These are phyloP conservation scores for Clonostachys rhizophaga DNA, from an alignment of 2,329 filamentous ascomycete species.

Conservation along the genomic window DNA sequence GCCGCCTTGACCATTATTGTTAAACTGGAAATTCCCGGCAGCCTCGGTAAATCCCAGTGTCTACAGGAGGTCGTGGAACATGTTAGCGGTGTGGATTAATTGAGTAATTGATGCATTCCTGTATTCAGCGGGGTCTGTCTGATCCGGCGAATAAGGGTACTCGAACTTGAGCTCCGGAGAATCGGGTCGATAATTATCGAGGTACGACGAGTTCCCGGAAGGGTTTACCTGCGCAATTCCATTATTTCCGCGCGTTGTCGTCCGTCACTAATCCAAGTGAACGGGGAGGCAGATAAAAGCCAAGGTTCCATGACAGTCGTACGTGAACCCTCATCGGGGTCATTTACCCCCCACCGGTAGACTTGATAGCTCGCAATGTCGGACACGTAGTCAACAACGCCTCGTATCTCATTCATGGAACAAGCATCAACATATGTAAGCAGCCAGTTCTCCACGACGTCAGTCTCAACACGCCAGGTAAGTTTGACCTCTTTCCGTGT, in stretches of 20 bases:
- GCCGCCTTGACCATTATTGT: slow-evolving; percentile 51
- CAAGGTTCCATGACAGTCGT: slow-evolving; percentile 41
- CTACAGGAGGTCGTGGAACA: slow-evolving; percentile 55
- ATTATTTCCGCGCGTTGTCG: slow-evolving; percentile 54
- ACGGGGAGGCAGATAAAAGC: slow-evolving; percentile 37
- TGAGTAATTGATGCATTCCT: slow-evolving; percentile 51
- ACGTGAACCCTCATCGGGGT: slow-evolving; percentile 44
- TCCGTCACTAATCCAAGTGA: slow-evolving; percentile 51
- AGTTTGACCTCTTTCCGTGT: slow-evolving; percentile 36
- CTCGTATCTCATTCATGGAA: slow-evolving; percentile 39
- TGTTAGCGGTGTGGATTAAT: slow-evolving; percentile 57
- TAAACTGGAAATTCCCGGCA: slow-evolving; percentile 55
- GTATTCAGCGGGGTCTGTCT: slow-evolving; percentile 32
- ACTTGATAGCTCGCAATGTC: slow-evolving; percentile 48
- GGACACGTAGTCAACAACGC: slow-evolving; percentile 52
- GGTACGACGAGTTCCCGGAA: slow-evolving; percentile 23
- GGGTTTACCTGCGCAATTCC: slow-evolving; percentile 45
- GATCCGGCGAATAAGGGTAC: slow-evolving; percentile 31
- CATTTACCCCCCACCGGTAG: slow-evolving; percentile 50
- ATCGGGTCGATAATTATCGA: slow-evolving; percentile 39
- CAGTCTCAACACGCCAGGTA: slow-evolving; percentile 55
- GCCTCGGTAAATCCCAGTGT: slow-evolving; percentile 51
- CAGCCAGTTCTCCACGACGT: slow-evolving; percentile 53
- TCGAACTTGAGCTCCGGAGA: slow-evolving; percentile 36
- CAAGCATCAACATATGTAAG: slow-evolving; percentile 50